Evolutionary conservation across 306 rosid genomes (phyloP).

Genomic region (Lablab purpureus): DNA sequence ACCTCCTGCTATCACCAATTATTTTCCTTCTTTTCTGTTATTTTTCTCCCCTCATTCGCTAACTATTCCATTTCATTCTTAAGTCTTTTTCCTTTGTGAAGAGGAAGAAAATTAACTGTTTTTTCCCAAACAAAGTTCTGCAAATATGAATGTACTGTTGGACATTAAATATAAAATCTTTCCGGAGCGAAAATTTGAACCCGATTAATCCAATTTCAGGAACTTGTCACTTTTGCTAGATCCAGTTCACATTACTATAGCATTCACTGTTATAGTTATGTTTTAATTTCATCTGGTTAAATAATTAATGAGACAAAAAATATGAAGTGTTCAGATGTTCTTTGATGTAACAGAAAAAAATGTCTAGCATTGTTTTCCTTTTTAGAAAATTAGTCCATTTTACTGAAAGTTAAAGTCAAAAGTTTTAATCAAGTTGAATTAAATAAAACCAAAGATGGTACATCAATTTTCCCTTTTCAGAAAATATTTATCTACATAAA

Average conservation of each 20-base stretch:
- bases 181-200: background rate
- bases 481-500: background rate
- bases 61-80: background rate
- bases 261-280: background rate
- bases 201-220: background rate
- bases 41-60: conserved; percentile 13
- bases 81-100: background rate
- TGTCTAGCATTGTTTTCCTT: background rate
- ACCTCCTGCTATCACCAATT: conserved; percentile 16
- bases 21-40: conserved; percentile 35
- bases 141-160: background rate
- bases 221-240: background rate
- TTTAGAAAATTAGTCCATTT: background rate
- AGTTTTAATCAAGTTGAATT: background rate
- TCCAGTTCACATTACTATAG: background rate
- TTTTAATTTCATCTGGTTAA: background rate
- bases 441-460: background rate
- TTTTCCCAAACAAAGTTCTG: too few species aligned
- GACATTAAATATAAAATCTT: background rate
- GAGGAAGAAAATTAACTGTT: background rate
- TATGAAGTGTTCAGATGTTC: background rate
- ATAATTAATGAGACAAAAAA: background rate
- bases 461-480: background rate
- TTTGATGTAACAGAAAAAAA: background rate
- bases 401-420: background rate